A percentile compares a stretch with the other conserved stretches of the same genome.
These are phyloP conservation scores for Neopestalotiopsis clavispora DNA, from an alignment of 2,329 filamentous ascomycete species.

Conservation along the genomic window DNA sequence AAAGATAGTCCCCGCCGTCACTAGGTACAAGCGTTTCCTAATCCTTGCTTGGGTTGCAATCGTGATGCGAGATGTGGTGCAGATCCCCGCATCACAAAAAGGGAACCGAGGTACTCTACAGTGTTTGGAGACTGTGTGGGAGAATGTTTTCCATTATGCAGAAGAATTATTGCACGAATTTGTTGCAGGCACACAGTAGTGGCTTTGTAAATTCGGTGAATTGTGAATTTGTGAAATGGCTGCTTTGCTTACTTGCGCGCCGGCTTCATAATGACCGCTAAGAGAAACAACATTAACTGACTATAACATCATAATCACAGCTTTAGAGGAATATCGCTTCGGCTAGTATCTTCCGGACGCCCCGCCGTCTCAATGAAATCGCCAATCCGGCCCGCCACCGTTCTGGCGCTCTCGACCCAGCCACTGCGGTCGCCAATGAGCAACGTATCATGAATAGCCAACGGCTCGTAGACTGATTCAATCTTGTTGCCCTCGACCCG, in stretches of 20 bases:
- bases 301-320: neutral
- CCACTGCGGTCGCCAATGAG: conserved; percentile 44
- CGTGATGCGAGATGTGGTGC: neutral
- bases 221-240: neutral
- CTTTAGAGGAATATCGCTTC: neutral
- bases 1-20: neutral
- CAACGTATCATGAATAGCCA: conserved; percentile 51
- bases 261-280: neutral
- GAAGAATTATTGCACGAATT: neutral
- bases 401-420: conserved; percentile 40
- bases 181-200: too few species aligned
- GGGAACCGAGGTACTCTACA: neutral
- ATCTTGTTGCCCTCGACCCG: conserved; percentile 30
- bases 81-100: neutral
- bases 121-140: neutral
- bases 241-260: neutral
- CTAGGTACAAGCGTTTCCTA: neutral
- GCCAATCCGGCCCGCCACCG: conserved; percentile 28
- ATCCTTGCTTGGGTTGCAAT: neutral
- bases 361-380: conserved; percentile 24
- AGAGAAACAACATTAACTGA: neutral
- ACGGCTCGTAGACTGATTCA: conserved; percentile 43
- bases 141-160: neutral
- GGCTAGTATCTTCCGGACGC: neutral
- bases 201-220: neutral